Percentiles rank a stretch among this genome's conserved stretches.
These are phyloP conservation scores for Chaetomiaceae sp. DNA, from an alignment of 2,329 filamentous ascomycete genomes.

Conservation along the genomic window DNA sequence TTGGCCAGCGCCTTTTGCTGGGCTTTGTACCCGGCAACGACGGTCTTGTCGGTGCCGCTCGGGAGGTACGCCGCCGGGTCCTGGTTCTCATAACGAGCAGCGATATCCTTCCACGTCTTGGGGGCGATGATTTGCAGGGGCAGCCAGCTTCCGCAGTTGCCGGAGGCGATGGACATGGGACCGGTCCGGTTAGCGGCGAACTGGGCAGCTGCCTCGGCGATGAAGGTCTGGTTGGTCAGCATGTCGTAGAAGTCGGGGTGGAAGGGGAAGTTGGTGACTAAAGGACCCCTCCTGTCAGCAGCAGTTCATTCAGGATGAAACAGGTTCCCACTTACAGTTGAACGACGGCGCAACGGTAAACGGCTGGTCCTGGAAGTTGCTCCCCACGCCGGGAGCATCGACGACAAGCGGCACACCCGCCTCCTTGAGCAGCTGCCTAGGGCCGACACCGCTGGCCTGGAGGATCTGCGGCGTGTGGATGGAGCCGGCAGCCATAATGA, in stretches of 20 bases:
- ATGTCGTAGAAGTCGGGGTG: conserved; percentile 24
- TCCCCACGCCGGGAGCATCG: conserved; percentile 58
- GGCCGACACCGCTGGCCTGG: conserved; percentile 39
- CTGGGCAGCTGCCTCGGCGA: conserved; percentile 23
- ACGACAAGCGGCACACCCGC: conserved; percentile 47
- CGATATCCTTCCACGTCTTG: conserved; percentile 26
- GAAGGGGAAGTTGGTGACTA: conserved; percentile 22
- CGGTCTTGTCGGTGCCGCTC: conserved; percentile 29
- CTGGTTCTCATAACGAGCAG: conserved; percentile 29
- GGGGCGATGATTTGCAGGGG: conserved; percentile 31
- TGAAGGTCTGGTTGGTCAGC: conserved; percentile 27
- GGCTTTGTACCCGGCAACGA: conserved; percentile 35
- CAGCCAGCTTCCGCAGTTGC: conserved; percentile 29
- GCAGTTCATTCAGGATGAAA: neutral
- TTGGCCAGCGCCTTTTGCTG: conserved; percentile 31
- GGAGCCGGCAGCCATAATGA: conserved; percentile 39
- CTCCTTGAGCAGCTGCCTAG: conserved; percentile 29
- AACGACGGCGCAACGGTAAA: conserved; percentile 20
- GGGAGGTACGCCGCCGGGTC: conserved; percentile 34
- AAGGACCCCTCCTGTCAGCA: neutral
- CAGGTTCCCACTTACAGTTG: conserved; percentile 7
- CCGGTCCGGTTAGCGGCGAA: conserved; percentile 27
- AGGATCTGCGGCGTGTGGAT: conserved; percentile 42
- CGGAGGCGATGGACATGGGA: conserved; percentile 26
- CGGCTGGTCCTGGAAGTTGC: conserved; percentile 38